Percentiles rank a stretch among this genome's conserved stretches.
Evolutionary conservation across 2,329 filamentous ascomycete species (phyloP).

Genomic region (Botrytis galanthina): DNA sequence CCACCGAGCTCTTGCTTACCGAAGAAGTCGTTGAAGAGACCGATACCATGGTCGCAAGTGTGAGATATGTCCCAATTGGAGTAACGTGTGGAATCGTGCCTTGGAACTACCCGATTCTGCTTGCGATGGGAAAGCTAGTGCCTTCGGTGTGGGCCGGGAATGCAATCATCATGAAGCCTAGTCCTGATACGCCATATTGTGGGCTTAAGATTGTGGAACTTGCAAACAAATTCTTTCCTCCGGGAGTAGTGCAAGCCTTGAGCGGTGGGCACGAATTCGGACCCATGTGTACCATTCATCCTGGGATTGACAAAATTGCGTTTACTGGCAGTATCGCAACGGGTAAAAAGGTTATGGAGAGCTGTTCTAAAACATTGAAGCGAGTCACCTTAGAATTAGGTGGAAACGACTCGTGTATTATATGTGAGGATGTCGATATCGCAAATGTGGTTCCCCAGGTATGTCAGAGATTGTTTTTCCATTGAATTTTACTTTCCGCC

Average conservation of each 20-base stretch:
- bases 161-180: constrained; percentile 55
- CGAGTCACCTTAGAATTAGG: constrained; percentile 43
- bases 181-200: constrained; percentile 53
- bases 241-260: constrained; percentile 49
- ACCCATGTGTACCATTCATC: constrained; percentile 52
- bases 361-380: constrained; percentile 49
- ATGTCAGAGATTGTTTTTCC: not conserved
- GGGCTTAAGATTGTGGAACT: constrained; percentile 53
- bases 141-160: constrained; percentile 51
- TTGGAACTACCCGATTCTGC: constrained; percentile 56
- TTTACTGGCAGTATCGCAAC: constrained; percentile 58
- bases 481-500: no score
- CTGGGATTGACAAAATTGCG: constrained; percentile 54
- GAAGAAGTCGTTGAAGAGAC: constrained; percentile 21
- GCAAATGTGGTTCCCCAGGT: constrained; percentile 41
- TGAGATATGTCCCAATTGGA: constrained; percentile 47
- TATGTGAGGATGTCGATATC: constrained; percentile 52
- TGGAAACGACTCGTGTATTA: constrained; percentile 54
- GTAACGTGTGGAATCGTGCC: constrained; percentile 55
- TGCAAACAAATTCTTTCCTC: constrained; percentile 48
- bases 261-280: constrained; percentile 49
- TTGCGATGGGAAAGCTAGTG: constrained; percentile 50
- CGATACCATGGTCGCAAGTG: constrained; percentile 40
- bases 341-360: constrained; percentile 49
- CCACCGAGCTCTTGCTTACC: not conserved